Percentiles rank a stretch among this genome's conserved stretches.
Evolutionary conservation across 2,329 filamentous ascomycete species (phyloP).

Genomic region (Fusarium udum): DNA sequence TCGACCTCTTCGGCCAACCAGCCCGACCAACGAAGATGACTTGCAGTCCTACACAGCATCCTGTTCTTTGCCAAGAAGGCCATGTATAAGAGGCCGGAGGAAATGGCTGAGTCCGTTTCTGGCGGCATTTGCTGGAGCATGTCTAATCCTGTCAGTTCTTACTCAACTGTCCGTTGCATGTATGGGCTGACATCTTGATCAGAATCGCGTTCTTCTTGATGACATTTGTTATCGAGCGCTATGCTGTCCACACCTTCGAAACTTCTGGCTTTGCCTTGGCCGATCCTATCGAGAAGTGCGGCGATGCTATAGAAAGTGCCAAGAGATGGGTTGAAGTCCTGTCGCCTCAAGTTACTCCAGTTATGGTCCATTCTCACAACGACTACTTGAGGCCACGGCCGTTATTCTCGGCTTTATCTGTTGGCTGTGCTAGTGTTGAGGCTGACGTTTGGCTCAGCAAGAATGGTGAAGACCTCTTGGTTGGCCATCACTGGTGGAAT

Average conservation of each 20-base stretch:
- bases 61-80: not conserved
- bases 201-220: conserved; percentile 26
- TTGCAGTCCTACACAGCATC: not conserved
- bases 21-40: not conserved
- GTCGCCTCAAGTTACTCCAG: conserved; percentile 28
- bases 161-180: no score
- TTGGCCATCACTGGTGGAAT: conserved; percentile 66
- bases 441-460: conserved; percentile 70
- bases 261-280: conserved; percentile 17
- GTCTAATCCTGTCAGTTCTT: conserved; percentile 22
- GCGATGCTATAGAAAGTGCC: conserved; percentile 19
- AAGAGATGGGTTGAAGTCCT: conserved; percentile 28
- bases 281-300: conserved; percentile 19
- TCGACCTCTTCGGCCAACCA: conserved; percentile 10
- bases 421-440: conserved; percentile 70
- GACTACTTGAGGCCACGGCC: conserved; percentile 73
- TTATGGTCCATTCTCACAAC: conserved; percentile 67
- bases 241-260: conserved; percentile 27
- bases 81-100: not conserved
- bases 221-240: conserved; percentile 19
- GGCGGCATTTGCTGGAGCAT: not conserved
- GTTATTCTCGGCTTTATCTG: conserved; percentile 68
- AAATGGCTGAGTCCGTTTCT: conserved; percentile 5
- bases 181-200: not conserved
- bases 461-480: conserved; percentile 61